phyloP scores from a whole-genome alignment of 2,329 filamentous ascomycete genomes.

The Fusarium longipes region DNA sequence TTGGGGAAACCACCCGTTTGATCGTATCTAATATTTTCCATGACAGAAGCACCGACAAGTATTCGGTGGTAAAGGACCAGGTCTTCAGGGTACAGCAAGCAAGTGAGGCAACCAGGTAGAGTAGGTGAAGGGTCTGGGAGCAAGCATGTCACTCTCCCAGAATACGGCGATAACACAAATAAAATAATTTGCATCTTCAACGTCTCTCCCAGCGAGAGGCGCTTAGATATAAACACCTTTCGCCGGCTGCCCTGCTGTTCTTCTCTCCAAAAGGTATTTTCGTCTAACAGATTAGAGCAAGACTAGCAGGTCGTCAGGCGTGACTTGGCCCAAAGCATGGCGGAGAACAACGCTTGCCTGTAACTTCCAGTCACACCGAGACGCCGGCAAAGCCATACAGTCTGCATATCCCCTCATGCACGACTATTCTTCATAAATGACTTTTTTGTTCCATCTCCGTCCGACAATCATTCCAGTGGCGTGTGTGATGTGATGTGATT shows the following conservation, averaged over 20 bases:
- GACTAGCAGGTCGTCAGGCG: slow-evolving; percentile 13
- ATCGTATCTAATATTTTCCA: slow-evolving; percentile 51
- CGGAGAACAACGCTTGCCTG: slow-evolving; percentile 28
- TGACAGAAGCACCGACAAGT: slow-evolving; percentile 49
- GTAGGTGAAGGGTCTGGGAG: slow-evolving; percentile 9
- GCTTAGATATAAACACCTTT: slow-evolving; percentile 31
- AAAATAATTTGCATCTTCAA: slow-evolving; percentile 39
- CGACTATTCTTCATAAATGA: slow-evolving; percentile 53
- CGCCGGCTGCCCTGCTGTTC: slow-evolving; percentile 37
- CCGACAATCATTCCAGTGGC: slow-evolving; percentile 51
- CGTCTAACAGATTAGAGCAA: slow-evolving; percentile 32
- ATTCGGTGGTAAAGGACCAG: slow-evolving; percentile 38
- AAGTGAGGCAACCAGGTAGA: slow-evolving; percentile 42
- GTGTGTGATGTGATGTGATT: slow-evolving; percentile 47
- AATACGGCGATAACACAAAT: slow-evolving; percentile 46
- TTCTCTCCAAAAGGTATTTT: slow-evolving; percentile 37
- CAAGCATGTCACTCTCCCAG: slow-evolving; percentile 33
- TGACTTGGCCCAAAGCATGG: slow-evolving; percentile 16
- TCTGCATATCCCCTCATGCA: slow-evolving; percentile 50
- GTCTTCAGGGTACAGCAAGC: slow-evolving; percentile 46
- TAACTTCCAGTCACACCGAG: slow-evolving; percentile 32
- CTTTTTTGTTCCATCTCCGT: slow-evolving; percentile 49
- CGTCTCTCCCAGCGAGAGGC: slow-evolving; percentile 29
- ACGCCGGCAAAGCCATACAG: slow-evolving; percentile 45
- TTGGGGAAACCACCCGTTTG: slow-evolving; percentile 48